Conservation (phyloP, 192 early-diverging fungal genomes). For the Umbelopsis ramanniana region DNA sequence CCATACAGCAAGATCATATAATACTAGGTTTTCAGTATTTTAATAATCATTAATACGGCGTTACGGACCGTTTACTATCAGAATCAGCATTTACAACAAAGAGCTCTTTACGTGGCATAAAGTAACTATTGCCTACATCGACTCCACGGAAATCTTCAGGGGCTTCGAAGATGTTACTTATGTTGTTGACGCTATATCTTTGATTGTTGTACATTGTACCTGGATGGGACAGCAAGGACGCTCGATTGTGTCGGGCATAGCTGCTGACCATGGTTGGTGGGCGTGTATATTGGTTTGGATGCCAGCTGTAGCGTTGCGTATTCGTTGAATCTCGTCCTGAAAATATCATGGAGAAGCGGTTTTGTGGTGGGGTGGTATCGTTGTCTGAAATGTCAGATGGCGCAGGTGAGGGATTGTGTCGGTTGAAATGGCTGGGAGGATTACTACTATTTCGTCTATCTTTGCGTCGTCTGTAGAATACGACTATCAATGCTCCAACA, state of each 20-base stretch:
- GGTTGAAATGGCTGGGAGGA: background rate
- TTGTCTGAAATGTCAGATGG: background rate
- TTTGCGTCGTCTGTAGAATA: background rate
- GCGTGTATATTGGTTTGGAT: background rate
- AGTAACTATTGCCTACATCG: conserved; percentile 19
- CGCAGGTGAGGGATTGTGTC: background rate
- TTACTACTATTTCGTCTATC: background rate
- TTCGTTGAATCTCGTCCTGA: background rate
- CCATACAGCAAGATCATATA: too few species aligned
- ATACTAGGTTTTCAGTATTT: too few species aligned
- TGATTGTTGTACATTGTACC: background rate
- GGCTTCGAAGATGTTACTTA: background rate
- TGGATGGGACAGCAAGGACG: background rate
- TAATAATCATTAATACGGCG: too few species aligned
- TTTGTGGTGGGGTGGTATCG: background rate
- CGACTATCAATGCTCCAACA: conserved; percentile 3
- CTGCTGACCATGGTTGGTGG: background rate
- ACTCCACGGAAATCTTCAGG: background rate
- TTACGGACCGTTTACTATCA: background rate
- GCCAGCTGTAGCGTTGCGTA: background rate
- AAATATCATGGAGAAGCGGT: background rate
- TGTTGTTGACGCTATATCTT: background rate
- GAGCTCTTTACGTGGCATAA: conserved; percentile 17
- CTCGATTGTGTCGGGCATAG: background rate
- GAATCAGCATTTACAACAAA: conserved; percentile 24